phyloP scores from a whole-genome alignment of 352 stramenopile species.

The Elongisporangium anandrum region DNA sequence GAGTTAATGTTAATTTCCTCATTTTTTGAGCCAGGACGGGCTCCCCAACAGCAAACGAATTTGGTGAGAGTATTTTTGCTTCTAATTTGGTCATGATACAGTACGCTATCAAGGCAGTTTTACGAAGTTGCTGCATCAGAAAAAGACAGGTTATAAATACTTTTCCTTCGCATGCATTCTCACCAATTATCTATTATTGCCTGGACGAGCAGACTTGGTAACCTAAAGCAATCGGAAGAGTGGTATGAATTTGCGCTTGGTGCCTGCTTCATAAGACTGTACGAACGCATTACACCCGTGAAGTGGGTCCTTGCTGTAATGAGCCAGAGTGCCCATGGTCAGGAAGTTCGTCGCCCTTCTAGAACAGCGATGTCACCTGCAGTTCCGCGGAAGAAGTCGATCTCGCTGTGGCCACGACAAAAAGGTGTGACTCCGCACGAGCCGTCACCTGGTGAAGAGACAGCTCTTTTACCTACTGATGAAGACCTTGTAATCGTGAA shows the following conservation, averaged over 20 bases:
- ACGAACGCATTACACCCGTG: neutral
- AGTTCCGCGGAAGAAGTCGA: neutral
- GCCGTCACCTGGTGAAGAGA: neutral
- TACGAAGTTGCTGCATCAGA: neutral
- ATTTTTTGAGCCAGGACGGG: no score
- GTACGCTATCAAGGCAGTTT: neutral
- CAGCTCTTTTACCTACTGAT: neutral
- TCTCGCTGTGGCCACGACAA: neutral
- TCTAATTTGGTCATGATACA: neutral
- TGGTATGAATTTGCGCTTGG: neutral
- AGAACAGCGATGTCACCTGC: neutral
- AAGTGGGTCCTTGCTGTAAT: neutral
- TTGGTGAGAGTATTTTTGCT: neutral
- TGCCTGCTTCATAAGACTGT: neutral
- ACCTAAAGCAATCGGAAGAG: neutral
- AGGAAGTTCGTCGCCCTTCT: neutral
- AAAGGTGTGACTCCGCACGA: neutral
- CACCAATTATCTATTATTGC: neutral
- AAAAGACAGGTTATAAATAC: neutral
- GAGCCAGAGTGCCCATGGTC: neutral
- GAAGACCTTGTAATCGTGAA: neutral
- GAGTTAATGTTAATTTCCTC: neutral
- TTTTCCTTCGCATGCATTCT: neutral
- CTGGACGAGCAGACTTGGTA: neutral
- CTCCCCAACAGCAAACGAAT: neutral